These are phyloP conservation scores for Daldinia vernicosa DNA, from an alignment of 495 filamentous ascomycete species.

Conservation along the genomic window DNA sequence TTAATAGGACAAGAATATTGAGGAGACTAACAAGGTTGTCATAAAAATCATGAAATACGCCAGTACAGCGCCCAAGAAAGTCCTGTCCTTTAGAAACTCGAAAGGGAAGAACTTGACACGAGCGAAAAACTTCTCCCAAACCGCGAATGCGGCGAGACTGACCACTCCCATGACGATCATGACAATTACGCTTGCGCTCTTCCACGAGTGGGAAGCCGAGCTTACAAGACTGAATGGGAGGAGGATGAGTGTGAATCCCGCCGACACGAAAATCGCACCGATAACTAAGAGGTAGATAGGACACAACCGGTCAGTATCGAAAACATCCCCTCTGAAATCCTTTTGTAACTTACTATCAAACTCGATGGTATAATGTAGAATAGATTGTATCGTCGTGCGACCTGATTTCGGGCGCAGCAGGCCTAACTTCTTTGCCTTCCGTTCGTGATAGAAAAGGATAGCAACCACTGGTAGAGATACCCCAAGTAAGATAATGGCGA, in stretches of 20 bases:
- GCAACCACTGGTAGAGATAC: slow-evolving; percentile 36
- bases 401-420: slow-evolving; percentile 52
- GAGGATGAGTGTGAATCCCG: slow-evolving; percentile 67
- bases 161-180: slow-evolving; percentile 66
- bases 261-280: slow-evolving; percentile 63
- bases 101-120: slow-evolving; percentile 66
- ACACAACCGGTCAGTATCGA: background rate
- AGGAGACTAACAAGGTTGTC: slow-evolving; percentile 63
- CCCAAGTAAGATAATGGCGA: slow-evolving; percentile 57
- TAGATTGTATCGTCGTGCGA: slow-evolving; percentile 58
- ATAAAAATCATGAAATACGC: slow-evolving; percentile 61
- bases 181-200: slow-evolving; percentile 62
- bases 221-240: slow-evolving; percentile 67
- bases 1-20: background rate
- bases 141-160: slow-evolving; percentile 61
- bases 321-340: background rate
- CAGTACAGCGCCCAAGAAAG: slow-evolving; percentile 62
- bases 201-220: slow-evolving; percentile 59
- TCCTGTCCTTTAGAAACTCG: slow-evolving; percentile 64
- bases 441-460: slow-evolving; percentile 58
- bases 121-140: slow-evolving; percentile 66
- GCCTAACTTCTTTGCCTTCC: slow-evolving; percentile 57
- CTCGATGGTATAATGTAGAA: slow-evolving; percentile 64
- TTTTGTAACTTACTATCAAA: slow-evolving; percentile 64
- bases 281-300: slow-evolving; percentile 46